Evolutionary conservation across 345 rosid genomes (phyloP).

Genomic region (Rhizophora mangle): DNA sequence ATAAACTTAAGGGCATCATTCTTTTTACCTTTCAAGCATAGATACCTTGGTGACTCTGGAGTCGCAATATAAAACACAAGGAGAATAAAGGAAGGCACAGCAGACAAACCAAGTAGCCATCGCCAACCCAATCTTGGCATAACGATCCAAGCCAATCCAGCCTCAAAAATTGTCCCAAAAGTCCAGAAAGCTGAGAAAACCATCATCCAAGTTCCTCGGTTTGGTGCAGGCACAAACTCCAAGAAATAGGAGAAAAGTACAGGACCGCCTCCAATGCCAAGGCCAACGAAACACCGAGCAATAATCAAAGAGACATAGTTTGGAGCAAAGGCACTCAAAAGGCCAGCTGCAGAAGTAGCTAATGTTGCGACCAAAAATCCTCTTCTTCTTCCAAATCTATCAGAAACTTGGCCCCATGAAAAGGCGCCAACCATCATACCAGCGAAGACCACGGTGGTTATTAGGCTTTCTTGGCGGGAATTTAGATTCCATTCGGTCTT

Average conservation of each 20-base stretch:
- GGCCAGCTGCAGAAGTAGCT: conserved; percentile 67
- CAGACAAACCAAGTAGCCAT: conserved; percentile 80
- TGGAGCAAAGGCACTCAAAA: conserved; percentile 67
- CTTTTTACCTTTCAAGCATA: conserved; percentile 66
- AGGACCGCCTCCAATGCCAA: conserved; percentile 89
- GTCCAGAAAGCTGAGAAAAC: conserved; percentile 81
- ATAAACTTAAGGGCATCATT: conserved; percentile 57
- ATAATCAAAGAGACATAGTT: conserved; percentile 50
- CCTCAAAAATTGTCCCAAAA: conserved; percentile 72
- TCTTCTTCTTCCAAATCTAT: conserved; percentile 35
- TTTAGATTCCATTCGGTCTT: conserved; percentile 4
- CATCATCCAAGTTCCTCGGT: conserved; percentile 87
- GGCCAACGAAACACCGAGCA: conserved; percentile 74
- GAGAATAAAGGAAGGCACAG: conserved; percentile 74
- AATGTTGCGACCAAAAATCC: conserved; percentile 73
- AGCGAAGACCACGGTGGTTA: conserved; percentile 8
- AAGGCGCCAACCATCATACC: conserved; percentile 10
- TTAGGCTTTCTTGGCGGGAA: conserved; percentile 8
- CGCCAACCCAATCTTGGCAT: conserved; percentile 93
- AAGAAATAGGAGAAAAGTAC: conserved; percentile 78
- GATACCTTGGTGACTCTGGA: conserved; percentile 86
- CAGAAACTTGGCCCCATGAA: conserved; percentile 8
- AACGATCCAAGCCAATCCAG: conserved; percentile 74
- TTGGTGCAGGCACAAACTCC: conserved; percentile 84
- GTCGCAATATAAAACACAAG: conserved; percentile 65